phyloP scores from a whole-genome alignment of 2,329 filamentous ascomycete genomes.

The Lachnellula occidentalis region DNA sequence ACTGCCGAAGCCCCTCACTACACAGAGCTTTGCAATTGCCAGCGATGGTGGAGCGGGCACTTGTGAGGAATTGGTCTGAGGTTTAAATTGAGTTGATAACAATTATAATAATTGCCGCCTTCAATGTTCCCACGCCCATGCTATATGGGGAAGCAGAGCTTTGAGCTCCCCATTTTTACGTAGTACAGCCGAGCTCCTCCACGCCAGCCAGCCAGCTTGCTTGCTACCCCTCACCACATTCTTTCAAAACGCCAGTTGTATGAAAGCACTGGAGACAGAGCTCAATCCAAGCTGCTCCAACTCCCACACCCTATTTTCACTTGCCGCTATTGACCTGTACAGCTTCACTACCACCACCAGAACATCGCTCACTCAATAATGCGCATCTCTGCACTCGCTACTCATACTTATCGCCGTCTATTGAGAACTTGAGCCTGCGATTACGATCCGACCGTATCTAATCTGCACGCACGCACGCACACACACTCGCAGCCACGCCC shows the following conservation, averaged over 20 bases:
- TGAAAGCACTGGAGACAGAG: slow-evolving; percentile 1
- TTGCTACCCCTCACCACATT: neutral
- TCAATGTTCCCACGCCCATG: no score
- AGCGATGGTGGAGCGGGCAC: no score
- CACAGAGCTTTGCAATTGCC: neutral
- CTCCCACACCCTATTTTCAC: neutral
- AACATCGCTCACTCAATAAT: slow-evolving; percentile 3
- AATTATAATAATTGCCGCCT: no score
- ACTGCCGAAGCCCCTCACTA: neutral
- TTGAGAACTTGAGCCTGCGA: slow-evolving; percentile 17
- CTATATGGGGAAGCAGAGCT: no score
- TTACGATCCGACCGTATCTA: slow-evolving; percentile 21
- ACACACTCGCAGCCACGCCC: slow-evolving; percentile 24
- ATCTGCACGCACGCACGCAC: slow-evolving; percentile 4
- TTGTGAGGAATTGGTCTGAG: no score
- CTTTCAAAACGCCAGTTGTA: no score
- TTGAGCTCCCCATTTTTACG: no score
- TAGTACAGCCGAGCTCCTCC: no score
- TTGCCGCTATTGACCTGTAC: slow-evolving; percentile 5
- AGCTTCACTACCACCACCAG: neutral
- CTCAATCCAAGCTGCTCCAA: slow-evolving; percentile 5
- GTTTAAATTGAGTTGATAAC: no score
- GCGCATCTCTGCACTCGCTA: slow-evolving; percentile 6
- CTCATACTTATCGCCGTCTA: slow-evolving; percentile 11
- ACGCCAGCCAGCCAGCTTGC: neutral